Base-by-base conservation (phyloP, 768 basidiomycete genomes). In the Leucocoprinus sp. region DNA sequence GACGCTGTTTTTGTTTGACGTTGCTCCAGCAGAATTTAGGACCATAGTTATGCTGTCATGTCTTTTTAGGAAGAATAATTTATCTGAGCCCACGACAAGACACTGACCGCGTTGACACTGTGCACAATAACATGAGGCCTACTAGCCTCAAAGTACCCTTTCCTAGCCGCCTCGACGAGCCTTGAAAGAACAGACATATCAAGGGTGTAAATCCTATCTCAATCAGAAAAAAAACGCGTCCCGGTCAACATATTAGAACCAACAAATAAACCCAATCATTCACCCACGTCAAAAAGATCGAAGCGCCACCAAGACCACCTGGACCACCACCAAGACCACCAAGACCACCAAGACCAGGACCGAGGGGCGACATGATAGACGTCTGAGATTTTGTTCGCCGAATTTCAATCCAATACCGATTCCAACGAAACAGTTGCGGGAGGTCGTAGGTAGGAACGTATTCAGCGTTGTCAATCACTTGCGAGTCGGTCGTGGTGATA, bases 1-100 rank as follows among this genome's bases (percentile, higher is more conserved):
- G 62, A n/a, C 74, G 67, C 1, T 62, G 53, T 55, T 78, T 79
- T 36, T 63, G 64, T 48, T 74, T 74, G 8, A 70, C 64, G 21
- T 59, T 67, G 17, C 57, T 67, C 74, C 74, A 76, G 5, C 60
- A 55, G 39, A 64, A 65, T 21, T 54, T 53, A 2, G 59, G 66
- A 11, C 66, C 66, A 50, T 61, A 67, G 42, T 61, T 65, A 8
- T 63, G 59, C 68, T 69, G 55, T n/a, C 1, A 26, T 18, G 18
- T n/a, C n/a, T n/a, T n/a, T 24, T 21, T 11, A 17, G 2, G 4
- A 14, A 9, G 28, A 24, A 11, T 26, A 22, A 15, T 17, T n/a
- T 4, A n/a, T 15, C n/a, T n/a, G 14, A 21, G 17, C 28, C 26
- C 21, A 14, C 2, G 49, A 45, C 11, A 48, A 14, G 33, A 37